Percentiles rank a stretch among this genome's conserved stretches.
Conservation (phyloP, 257 asterid genomes). For the Solanum pinnatisectum region DNA sequence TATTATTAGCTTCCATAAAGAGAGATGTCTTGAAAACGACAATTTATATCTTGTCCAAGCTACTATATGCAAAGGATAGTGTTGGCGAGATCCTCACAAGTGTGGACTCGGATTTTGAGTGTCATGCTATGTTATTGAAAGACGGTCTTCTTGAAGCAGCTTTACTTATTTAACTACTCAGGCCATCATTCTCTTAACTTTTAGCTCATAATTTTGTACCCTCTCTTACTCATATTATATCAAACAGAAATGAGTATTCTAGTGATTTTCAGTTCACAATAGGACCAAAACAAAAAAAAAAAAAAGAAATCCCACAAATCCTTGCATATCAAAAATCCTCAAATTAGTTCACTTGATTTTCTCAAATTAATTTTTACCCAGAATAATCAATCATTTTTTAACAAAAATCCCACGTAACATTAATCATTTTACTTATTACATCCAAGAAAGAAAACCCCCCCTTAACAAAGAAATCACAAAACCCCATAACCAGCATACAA, state of each 20-base stretch:
- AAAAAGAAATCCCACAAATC: no score
- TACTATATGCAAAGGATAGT: slow-evolving; percentile 40
- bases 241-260: slow-evolving; percentile 35
- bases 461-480: no score
- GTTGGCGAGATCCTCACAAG: slow-evolving; percentile 46
- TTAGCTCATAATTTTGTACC: slow-evolving; percentile 35
- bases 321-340: no score
- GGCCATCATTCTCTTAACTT: slow-evolving; percentile 55
- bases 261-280: slow-evolving; percentile 29
- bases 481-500: no score
- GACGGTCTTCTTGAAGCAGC: slow-evolving; percentile 68
- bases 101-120: slow-evolving; percentile 61
- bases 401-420: no score
- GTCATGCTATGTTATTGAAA: slow-evolving; percentile 46
- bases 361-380: no score
- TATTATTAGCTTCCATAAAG: slow-evolving; percentile 58
- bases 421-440: no score
- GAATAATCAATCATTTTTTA: no score
- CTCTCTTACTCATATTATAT: slow-evolving; percentile 35
- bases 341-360: no score
- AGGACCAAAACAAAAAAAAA: slow-evolving; percentile 42
- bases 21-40: slow-evolving; percentile 55
- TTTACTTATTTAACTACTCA: slow-evolving; percentile 38
- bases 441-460: no score
- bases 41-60: slow-evolving; percentile 44